Conservation (phyloP, 1,284 basidiomycete genomes). For the Puccinia hordei region DNA sequence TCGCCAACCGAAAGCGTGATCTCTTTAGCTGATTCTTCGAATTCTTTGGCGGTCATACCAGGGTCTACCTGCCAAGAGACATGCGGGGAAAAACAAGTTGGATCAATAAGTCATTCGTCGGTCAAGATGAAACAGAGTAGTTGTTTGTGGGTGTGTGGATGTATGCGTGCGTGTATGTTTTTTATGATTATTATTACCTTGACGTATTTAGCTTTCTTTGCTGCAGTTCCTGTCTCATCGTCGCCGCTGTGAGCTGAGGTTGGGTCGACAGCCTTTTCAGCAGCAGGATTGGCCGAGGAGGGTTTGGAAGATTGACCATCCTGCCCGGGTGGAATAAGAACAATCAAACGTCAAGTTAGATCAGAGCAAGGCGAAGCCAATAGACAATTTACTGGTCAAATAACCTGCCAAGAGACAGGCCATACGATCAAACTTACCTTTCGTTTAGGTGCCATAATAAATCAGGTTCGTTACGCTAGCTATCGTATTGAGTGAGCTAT, state of each 20-base stretch:
- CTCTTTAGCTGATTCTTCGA: constrained; percentile 12
- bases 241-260: constrained; percentile 3
- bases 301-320: constrained; percentile 10
- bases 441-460: too few species aligned
- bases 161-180: too few species aligned
- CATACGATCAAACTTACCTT: too few species aligned
- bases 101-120: too few species aligned
- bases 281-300: neutral
- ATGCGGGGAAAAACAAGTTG: neutral
- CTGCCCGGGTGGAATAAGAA: neutral
- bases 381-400: too few species aligned
- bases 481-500: too few species aligned
- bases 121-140: too few species aligned
- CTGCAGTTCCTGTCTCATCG: neutral
- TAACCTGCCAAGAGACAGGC: too few species aligned
- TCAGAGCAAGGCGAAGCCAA: neutral
- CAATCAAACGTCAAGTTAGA: neutral
- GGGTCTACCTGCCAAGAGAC: neutral
- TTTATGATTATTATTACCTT: neutral
- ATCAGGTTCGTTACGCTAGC: too few species aligned
- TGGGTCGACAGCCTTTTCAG: constrained; percentile 3
- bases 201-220: constrained; percentile 3
- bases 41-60: constrained; percentile 24
- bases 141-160: too few species aligned
- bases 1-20: constrained; percentile 10